These are phyloP conservation scores for Paxillus ammoniavirescens DNA, from an alignment of 768 basidiomycete genomes.

Conservation along the genomic window DNA sequence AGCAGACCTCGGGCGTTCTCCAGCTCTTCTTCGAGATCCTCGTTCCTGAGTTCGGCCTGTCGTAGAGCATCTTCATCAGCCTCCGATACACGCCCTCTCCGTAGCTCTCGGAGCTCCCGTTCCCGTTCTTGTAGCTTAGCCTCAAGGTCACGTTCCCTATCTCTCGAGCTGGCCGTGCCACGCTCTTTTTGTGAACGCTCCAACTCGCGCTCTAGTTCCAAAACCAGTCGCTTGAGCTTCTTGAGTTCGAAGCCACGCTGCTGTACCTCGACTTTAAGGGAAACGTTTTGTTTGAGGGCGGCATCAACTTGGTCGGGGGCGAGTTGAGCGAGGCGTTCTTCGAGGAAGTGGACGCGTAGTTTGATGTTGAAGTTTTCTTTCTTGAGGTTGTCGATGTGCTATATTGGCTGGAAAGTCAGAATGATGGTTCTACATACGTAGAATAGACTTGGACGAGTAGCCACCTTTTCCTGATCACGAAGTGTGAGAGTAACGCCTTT, in stretches of 20 bases:
- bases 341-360: slow-evolving; percentile 91
- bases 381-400: slow-evolving; percentile 95
- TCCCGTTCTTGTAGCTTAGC: slow-evolving; percentile 73
- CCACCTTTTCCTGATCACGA: slow-evolving; percentile 94
- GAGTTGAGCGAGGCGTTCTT: slow-evolving; percentile 86
- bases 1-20: slow-evolving; percentile 66
- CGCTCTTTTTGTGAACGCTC: slow-evolving; percentile 62
- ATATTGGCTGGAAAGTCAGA: not conserved
- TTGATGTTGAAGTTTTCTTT: slow-evolving; percentile 98
- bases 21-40: slow-evolving; percentile 70
- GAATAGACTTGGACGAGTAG: not conserved
- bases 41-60: slow-evolving; percentile 59
- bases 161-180: slow-evolving; percentile 37
- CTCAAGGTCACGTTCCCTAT: slow-evolving; percentile 74
- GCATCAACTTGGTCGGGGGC: slow-evolving; percentile 92
- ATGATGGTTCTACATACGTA: not conserved
- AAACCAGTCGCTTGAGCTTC: slow-evolving; percentile 84
- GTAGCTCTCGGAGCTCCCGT: slow-evolving; percentile 63
- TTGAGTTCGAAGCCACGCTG: slow-evolving; percentile 89
- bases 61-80: slow-evolving; percentile 52
- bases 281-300: slow-evolving; percentile 88
- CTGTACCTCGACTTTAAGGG: slow-evolving; percentile 89
- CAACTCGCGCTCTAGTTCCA: slow-evolving; percentile 80
- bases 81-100: slow-evolving; percentile 43
- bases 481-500: slow-evolving; percentile 65